Evolutionary conservation across 805 yeast genomes (phyloP).

Genomic region (Kodamaea sagamina): DNA sequence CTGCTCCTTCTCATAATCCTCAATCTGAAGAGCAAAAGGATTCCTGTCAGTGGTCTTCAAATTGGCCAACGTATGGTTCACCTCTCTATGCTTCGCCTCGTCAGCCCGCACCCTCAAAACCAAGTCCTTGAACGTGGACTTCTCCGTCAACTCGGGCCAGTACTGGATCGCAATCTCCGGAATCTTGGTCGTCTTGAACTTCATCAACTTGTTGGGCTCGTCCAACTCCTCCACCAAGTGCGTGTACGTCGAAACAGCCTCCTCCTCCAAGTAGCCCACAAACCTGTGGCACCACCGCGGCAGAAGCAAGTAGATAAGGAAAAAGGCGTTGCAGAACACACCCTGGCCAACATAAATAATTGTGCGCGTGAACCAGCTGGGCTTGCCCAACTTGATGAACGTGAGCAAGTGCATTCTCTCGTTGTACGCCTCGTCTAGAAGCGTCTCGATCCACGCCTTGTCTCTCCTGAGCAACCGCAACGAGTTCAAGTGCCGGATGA

Average conservation of each 20-base stretch:
- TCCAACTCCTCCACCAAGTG: conserved; percentile 56
- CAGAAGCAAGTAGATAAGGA: conserved; percentile 54
- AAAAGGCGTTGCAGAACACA: conserved; percentile 66
- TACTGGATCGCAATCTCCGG: conserved; percentile 65
- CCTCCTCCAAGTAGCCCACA: conserved; percentile 78
- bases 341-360: conserved; percentile 68
- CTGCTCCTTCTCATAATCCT: conserved; percentile 37
- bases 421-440: conserved; percentile 74
- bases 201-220: conserved; percentile 50
- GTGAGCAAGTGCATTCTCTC: conserved; percentile 77
- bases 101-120: conserved; percentile 68
- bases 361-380: conserved; percentile 55
- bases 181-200: conserved; percentile 44
- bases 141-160: conserved; percentile 56
- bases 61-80: conserved; percentile 75
- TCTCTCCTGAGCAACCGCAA: conserved; percentile 63
- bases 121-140: conserved; percentile 59
- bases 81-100: conserved; percentile 79
- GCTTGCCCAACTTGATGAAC: conserved; percentile 63
- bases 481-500: conserved; percentile 66
- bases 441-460: conserved; percentile 73
- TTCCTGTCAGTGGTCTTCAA: conserved; percentile 61
- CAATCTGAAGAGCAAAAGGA: conserved; percentile 58
- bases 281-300: conserved; percentile 73
- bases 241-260: conserved; percentile 69